phyloP scores from a whole-genome alignment of 148 eudicot species.

The Chenopodium formosanum region DNA sequence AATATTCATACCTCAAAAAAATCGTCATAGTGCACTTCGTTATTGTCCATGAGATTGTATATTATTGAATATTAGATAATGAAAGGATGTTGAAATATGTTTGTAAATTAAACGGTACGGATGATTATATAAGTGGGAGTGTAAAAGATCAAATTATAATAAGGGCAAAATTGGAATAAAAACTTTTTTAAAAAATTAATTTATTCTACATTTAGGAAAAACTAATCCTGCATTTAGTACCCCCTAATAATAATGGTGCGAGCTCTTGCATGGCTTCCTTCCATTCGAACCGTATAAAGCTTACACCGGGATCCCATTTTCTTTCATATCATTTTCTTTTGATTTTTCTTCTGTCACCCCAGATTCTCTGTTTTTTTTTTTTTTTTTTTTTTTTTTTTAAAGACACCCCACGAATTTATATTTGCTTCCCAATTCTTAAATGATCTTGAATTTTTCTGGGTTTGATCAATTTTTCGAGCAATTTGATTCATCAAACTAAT shows the following conservation, averaged over 20 bases:
- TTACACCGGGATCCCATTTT: conserved; percentile 60
- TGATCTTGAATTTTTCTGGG: not conserved
- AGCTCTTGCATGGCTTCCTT: conserved; percentile 33
- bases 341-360: conserved; percentile 30
- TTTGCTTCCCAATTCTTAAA: not conserved
- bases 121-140: too few species aligned
- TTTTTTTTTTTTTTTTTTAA: not conserved
- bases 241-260: not conserved
- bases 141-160: too few species aligned
- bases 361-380: conserved; percentile 18
- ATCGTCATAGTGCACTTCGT: too few species aligned
- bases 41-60: too few species aligned
- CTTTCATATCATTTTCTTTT: conserved; percentile 2
- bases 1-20: too few species aligned
- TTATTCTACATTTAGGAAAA: too few species aligned
- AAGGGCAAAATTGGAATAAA: too few species aligned
- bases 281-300: conserved; percentile 47
- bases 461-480: not conserved
- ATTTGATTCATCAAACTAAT: not conserved
- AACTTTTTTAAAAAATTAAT: too few species aligned
- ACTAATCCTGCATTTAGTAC: too few species aligned
- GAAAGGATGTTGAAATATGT: too few species aligned
- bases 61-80: too few species aligned
- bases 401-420: not conserved
- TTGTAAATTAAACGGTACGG: too few species aligned